A percentile compares a stretch with the other conserved stretches of the same genome.
These are phyloP conservation scores for Mixia osmundae DNA, from an alignment of 1,284 basidiomycete species.

Conservation along the genomic window DNA sequence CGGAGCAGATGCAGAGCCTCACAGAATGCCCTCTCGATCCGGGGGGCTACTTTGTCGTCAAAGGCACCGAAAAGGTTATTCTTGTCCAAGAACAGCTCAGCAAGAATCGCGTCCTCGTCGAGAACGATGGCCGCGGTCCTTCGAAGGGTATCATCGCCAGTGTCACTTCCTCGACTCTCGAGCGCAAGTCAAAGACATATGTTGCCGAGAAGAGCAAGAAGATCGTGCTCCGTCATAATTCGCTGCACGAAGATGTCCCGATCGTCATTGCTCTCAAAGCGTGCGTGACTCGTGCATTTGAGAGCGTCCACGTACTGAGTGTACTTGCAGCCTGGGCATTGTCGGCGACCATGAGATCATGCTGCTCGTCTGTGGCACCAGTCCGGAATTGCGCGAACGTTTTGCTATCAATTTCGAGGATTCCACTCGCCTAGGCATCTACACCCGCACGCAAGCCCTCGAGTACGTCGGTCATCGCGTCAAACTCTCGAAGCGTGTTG, in stretches of 20 bases:
- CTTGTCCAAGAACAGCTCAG: conserved; percentile 95
- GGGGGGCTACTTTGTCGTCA: conserved; percentile 96
- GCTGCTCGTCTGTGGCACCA: conserved; percentile 74
- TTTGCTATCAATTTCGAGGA: conserved; percentile 91
- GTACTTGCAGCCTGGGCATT: conserved; percentile 37
- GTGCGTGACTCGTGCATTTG: conserved; percentile 14
- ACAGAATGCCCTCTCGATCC: conserved; percentile 94
- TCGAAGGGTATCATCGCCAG: conserved; percentile 90
- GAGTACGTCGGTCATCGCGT: conserved; percentile 87
- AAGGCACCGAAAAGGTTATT: conserved; percentile 98
- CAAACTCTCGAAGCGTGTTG: conserved; percentile 59
- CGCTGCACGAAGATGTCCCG: conserved; percentile 88
- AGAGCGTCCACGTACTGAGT: too few species aligned
- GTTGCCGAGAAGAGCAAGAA: conserved; percentile 82
- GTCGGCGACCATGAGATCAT: conserved; percentile 97
- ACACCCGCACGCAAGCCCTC: conserved; percentile 78
- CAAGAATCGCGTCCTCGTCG: conserved; percentile 98
- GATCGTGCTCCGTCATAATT: conserved; percentile 95
- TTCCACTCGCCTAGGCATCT: conserved; percentile 48
- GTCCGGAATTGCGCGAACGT: conserved; percentile 64
- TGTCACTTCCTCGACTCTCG: conserved; percentile 96
- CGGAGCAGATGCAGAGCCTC: conserved; percentile 69
- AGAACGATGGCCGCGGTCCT: conserved; percentile 41
- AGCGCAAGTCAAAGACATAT: conserved; percentile 96
- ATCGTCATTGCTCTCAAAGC: conserved; percentile 92